These are phyloP conservation scores for Decorospora gaudefroyi DNA, from an alignment of 2,329 filamentous ascomycete species.

Conservation along the genomic window DNA sequence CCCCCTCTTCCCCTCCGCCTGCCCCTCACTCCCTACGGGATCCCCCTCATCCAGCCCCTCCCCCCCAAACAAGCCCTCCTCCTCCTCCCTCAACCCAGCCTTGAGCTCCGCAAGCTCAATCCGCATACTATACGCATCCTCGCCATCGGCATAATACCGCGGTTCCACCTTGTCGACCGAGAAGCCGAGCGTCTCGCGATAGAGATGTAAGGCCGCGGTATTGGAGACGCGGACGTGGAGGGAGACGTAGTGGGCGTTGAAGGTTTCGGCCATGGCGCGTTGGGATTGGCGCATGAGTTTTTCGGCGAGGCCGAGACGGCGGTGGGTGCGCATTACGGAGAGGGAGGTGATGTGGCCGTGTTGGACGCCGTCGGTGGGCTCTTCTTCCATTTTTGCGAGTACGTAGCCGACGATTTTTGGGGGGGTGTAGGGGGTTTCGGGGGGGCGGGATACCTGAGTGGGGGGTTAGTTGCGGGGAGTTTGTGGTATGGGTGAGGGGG, in stretches of 20 bases:
- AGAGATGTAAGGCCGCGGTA: constrained; percentile 85
- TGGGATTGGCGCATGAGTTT: constrained; percentile 97
- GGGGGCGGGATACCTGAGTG: constrained; percentile 69
- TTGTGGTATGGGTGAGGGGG: neutral
- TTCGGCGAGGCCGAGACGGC: constrained; percentile 88
- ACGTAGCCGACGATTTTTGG: constrained; percentile 99
- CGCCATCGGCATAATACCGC: constrained; percentile 96
- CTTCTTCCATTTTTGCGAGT: constrained; percentile 99
- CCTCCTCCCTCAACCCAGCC: constrained; percentile 56
- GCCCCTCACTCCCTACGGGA: constrained; percentile 45
- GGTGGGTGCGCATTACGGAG: constrained; percentile 94
- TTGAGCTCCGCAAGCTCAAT: constrained; percentile 71
- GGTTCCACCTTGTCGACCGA: constrained; percentile 62
- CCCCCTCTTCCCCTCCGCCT: constrained; percentile 39
- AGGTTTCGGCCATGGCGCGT: constrained; percentile 95
- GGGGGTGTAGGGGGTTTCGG: constrained; percentile 79
- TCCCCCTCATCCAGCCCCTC: constrained; percentile 43
- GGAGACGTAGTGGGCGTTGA: constrained; percentile 87
- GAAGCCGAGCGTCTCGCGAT: constrained; percentile 66
- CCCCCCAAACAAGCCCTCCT: constrained; percentile 41
- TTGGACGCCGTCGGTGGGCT: constrained; percentile 84
- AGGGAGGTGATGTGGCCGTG: constrained; percentile 97
- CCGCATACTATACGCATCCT: constrained; percentile 93
- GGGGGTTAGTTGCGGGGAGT: neutral
- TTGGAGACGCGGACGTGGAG: constrained; percentile 96